Evolutionary conservation across 2,329 filamentous ascomycete species (phyloP).

Genomic region (Penicillium crustosum): DNA sequence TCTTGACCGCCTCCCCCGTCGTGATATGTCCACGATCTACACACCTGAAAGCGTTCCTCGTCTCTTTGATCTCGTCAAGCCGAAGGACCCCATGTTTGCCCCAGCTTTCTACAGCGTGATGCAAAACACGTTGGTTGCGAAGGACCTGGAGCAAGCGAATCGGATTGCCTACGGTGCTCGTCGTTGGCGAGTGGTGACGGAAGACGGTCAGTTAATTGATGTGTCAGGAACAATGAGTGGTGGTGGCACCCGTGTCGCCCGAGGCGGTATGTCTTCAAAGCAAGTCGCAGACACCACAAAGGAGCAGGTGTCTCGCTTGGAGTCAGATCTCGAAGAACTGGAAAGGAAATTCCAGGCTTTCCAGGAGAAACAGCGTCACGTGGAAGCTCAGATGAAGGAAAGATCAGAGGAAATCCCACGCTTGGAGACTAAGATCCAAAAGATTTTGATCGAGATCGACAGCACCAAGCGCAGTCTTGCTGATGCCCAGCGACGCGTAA

Average conservation of each 20-base stretch:
- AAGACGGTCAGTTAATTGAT: constrained; percentile 93
- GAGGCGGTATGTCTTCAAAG: constrained; percentile 95
- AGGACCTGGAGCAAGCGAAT: constrained; percentile 92
- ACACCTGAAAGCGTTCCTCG: constrained; percentile 92
- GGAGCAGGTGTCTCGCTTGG: constrained; percentile 84
- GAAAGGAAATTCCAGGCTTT: constrained; percentile 82
- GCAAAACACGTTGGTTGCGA: constrained; percentile 90
- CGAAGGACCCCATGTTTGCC: constrained; percentile 81
- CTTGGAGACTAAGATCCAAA: constrained; percentile 87
- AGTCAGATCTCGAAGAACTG: constrained; percentile 78
- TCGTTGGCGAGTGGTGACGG: constrained; percentile 93
- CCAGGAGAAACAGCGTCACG: constrained; percentile 77
- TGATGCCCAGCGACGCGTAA: constrained; percentile 79
- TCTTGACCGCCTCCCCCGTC: constrained; percentile 77
- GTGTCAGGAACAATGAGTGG: constrained; percentile 99
- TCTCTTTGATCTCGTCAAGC: constrained; percentile 86
- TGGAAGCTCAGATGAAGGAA: constrained; percentile 70
- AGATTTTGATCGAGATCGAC: constrained; percentile 82
- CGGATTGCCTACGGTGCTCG: constrained; percentile 92
- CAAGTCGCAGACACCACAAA: constrained; percentile 81
- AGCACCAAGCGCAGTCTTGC: constrained; percentile 80
- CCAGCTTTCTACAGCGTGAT: constrained; percentile 95
- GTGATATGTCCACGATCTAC: constrained; percentile 75
- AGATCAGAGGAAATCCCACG: constrained; percentile 77
- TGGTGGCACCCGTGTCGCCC: constrained; percentile 86